A percentile compares a stretch with the other conserved stretches of the same genome.
These are phyloP conservation scores for Xylaria palmicola DNA, from an alignment of 495 filamentous ascomycete genomes.

Conservation along the genomic window DNA sequence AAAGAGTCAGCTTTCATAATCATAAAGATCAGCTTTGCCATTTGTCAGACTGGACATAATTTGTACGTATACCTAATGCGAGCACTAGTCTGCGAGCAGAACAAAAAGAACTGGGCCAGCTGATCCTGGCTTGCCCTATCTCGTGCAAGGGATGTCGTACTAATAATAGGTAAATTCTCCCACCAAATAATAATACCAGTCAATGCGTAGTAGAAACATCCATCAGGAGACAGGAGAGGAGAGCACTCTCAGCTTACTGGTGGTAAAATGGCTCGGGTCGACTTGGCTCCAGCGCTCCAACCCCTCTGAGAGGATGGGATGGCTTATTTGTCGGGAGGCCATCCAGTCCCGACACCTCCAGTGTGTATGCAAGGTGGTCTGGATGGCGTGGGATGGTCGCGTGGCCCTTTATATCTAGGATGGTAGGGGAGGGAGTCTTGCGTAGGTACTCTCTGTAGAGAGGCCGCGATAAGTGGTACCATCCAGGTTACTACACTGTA, in stretches of 20 bases:
- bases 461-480: slow-evolving; percentile 3
- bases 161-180: slow-evolving; percentile 8
- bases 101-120: not conserved
- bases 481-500: slow-evolving; percentile 11
- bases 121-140: not conserved
- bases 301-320: not conserved
- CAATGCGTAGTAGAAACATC: too few species aligned
- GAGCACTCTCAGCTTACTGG: slow-evolving; percentile 9
- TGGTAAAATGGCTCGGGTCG: not conserved
- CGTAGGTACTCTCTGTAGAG: too few species aligned
- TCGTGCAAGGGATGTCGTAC: not conserved
- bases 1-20: slow-evolving; percentile 8
- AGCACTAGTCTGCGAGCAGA: too few species aligned
- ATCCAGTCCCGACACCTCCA: not conserved
- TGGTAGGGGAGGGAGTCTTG: not conserved
- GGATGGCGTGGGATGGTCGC: not conserved
- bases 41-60: not conserved
- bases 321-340: not conserved
- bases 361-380: not conserved
- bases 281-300: not conserved
- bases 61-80: not conserved
- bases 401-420: slow-evolving; percentile 10
- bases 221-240: too few species aligned
- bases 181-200: not conserved
- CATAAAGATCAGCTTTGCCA: not conserved